A percentile compares a stretch with the other conserved stretches of the same genome.
These are phyloP conservation scores for Paracoccidioides lutzii DNA, from an alignment of 2,329 filamentous ascomycete species.

Conservation along the genomic window DNA sequence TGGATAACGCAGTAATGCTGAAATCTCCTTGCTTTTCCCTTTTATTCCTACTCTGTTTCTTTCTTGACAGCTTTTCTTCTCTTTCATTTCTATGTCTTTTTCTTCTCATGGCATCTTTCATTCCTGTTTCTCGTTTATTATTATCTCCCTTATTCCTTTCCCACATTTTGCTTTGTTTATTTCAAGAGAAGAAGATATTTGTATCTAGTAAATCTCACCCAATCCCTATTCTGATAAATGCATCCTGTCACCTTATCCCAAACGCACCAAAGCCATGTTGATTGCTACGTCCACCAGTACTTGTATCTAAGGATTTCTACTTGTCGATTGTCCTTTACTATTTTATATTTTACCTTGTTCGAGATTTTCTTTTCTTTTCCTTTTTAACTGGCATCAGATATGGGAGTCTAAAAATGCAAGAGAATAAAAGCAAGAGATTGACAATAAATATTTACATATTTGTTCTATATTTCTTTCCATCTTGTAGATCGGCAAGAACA, in stretches of 20 bases:
- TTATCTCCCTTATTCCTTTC: slow-evolving; percentile 5
- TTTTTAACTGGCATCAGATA: background rate
- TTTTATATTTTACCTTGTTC: background rate
- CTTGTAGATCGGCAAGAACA: no score
- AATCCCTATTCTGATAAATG: background rate
- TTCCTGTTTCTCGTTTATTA: background rate
- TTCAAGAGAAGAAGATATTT: no score
- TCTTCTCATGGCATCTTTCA: no score
- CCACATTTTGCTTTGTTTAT: no score
- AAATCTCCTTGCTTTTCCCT: background rate
- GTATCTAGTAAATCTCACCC: background rate
- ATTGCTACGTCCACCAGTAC: background rate
- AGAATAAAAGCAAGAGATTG: no score
- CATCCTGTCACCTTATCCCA: background rate
- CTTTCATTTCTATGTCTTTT: background rate
- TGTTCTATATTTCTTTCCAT: no score
- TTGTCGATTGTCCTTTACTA: background rate
- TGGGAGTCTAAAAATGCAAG: no score
- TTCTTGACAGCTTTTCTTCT: slow-evolving; percentile 5
- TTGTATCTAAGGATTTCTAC: background rate
- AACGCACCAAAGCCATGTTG: background rate
- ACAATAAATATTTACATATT: no score
- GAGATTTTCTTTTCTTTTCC: background rate
- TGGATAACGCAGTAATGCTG: background rate
- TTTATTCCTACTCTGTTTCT: background rate